Base-by-base conservation (phyloP, 1,284 basidiomycete species). In the Schizophyllum amplum region DNA sequence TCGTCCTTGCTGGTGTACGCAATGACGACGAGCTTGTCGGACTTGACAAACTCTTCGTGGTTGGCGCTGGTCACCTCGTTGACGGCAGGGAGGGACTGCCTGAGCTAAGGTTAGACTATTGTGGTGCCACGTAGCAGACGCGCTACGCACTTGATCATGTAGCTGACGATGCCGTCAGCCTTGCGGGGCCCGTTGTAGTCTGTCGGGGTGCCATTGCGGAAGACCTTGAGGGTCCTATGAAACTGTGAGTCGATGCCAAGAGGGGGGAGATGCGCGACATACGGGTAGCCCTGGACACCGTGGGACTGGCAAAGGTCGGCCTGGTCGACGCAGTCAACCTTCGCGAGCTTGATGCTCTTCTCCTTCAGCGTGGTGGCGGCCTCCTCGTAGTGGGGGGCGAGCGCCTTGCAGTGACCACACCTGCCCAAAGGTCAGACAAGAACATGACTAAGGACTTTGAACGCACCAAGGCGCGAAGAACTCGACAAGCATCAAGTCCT, bases 71-170 rank as follows among this genome's bases (percentile, higher is more conserved):
- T 91, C 33, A 99, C 83, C 42, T 83, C 78, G 4, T 92, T 87
- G 52, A 99, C 87, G 47, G 97, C 93, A n/a, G 97, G 97, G 20
- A 99, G 84, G 7, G 92, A 86, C 81, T 98, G 97, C 71, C 92
- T 95, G 63, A 9, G 13, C 51, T 50, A 53, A 54, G 25, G 62
- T 54, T 61, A 58, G 60, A 61, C 13, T 59, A 53, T 51, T 13
- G 51, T 23, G 2, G 46, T 23, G 21, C 49, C 46, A 3, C 21
- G 22, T 23, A 23, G 48, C 47, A 55, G 15, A 22, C 51, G 4
- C 52, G 6, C 21, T 21, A 77, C 88, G 65, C 63, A 94, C 94
- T 99, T 98, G 78, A 84, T 73, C 97, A 99, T 98, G 80, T 98
- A 98, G 70, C 86, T 87, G 71, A 98, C 79, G 68, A 99, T 99